These are phyloP conservation scores for Hypomontagnella submonticulosa DNA, from an alignment of 495 filamentous ascomycete genomes.

Conservation along the genomic window DNA sequence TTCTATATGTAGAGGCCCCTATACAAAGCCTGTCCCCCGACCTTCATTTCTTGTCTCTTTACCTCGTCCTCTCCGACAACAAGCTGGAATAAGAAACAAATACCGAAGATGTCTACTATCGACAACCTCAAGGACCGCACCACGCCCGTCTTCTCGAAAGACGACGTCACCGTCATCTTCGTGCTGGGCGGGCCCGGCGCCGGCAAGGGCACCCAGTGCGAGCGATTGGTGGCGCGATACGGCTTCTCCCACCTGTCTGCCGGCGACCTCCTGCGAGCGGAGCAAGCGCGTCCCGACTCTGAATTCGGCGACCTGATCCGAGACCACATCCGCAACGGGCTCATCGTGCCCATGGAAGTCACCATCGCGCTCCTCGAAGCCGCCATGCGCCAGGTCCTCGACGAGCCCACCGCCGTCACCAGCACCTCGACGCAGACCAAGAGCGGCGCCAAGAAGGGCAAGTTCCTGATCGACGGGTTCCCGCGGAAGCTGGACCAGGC, in stretches of 20 bases:
- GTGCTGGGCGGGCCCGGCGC: slow-evolving; percentile 83
- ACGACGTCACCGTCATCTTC: slow-evolving; percentile 87
- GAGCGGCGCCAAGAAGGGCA: slow-evolving; percentile 49
- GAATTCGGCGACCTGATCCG: slow-evolving; percentile 92
- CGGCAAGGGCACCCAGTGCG: slow-evolving; percentile 89
- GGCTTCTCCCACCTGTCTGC: slow-evolving; percentile 92
- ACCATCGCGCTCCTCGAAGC: slow-evolving; percentile 94
- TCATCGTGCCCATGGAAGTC: slow-evolving; percentile 98
- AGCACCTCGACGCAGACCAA: background rate
- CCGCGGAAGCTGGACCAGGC: slow-evolving; percentile 98
- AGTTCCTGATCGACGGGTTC: slow-evolving; percentile 95
- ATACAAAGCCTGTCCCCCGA: background rate
- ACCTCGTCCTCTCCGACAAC: background rate
- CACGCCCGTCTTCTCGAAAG: slow-evolving; percentile 80
- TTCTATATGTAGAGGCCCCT: background rate
- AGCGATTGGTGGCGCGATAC: slow-evolving; percentile 87
- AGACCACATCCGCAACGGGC: slow-evolving; percentile 88
- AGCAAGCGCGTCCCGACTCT: slow-evolving; percentile 85
- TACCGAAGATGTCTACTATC: slow-evolving; percentile 49
- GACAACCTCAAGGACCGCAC: slow-evolving; percentile 56
- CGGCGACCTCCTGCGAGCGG: slow-evolving; percentile 91
- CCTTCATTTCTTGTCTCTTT: background rate
- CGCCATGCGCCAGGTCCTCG: slow-evolving; percentile 78
- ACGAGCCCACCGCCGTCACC: slow-evolving; percentile 44
- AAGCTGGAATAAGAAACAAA: background rate